Evolutionary conservation across 805 yeast species (phyloP).

Genomic region (Kluyveromyces starmeri): DNA sequence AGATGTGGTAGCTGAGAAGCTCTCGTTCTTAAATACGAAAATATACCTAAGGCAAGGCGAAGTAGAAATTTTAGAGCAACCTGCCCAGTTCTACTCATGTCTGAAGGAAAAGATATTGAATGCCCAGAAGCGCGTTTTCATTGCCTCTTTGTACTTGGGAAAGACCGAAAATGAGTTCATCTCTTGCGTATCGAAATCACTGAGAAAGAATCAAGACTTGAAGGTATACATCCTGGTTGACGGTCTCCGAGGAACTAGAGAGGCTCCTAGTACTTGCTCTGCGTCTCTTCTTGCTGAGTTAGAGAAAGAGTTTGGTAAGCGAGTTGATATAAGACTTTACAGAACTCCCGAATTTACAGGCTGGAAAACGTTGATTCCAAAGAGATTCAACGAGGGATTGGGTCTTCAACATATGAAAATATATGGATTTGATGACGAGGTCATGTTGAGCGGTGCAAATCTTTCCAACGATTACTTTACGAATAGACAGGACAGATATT

Average conservation of each 20-base stretch:
- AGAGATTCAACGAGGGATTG: conserved; percentile 77
- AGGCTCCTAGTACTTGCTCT: conserved; percentile 69
- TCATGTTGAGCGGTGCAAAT: conserved; percentile 85
- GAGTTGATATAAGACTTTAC: conserved; percentile 77
- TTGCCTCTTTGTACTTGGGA: conserved; percentile 84
- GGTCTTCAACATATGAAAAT: conserved; percentile 97
- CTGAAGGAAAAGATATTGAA: conserved; percentile 51
- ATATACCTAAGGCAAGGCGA: conserved; percentile 50
- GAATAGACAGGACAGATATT: conserved; percentile 89
- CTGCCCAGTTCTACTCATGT: conserved; percentile 60
- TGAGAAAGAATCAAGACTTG: conserved; percentile 49
- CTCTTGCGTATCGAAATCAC: conserved; percentile 49
- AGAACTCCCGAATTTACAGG: conserved; percentile 84
- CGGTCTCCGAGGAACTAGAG: conserved; percentile 88
- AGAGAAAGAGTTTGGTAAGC: conserved; percentile 50
- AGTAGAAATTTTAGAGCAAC: conserved; percentile 54
- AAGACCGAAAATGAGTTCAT: conserved; percentile 71
- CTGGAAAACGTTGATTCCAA: conserved; percentile 56
- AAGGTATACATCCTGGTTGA: conserved; percentile 71
- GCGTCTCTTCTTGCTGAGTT: conserved; percentile 67
- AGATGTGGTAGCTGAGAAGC: conserved; percentile 10
- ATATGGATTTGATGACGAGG: conserved; percentile 89
- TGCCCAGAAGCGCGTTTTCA: conserved; percentile 62
- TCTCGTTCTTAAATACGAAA: conserved; percentile 27
- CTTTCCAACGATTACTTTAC: conserved; percentile 87